phyloP scores from a whole-genome alignment of 1,284 basidiomycete genomes.

The Cryptococcus sp. region DNA sequence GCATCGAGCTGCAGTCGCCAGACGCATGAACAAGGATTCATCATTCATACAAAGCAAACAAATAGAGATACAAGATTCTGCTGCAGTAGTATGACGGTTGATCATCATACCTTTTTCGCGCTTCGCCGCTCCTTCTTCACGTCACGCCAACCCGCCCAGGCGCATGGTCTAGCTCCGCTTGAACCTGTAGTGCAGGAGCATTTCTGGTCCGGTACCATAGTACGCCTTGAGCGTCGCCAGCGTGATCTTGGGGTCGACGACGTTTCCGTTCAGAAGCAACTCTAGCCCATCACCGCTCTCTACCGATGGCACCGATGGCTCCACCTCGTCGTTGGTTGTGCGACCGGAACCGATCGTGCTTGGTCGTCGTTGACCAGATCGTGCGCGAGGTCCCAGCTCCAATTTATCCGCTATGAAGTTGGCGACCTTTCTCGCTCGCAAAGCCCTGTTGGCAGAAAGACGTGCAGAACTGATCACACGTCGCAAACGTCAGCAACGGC shows the following conservation, averaged over 20 bases:
- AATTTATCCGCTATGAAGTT: slow-evolving; percentile 86
- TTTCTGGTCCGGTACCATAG: slow-evolving; percentile 79
- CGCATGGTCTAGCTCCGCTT: slow-evolving; percentile 43
- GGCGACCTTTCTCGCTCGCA: slow-evolving; percentile 81
- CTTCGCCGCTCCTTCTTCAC: too few relatives aligned
- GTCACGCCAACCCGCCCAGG: too few relatives aligned
- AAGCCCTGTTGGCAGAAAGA: slow-evolving; percentile 79
- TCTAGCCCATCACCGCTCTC: slow-evolving; percentile 66
- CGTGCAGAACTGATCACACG: slow-evolving; percentile 3
- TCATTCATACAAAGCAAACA: too few relatives aligned
- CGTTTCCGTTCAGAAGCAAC: slow-evolving; percentile 76
- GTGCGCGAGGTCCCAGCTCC: slow-evolving; percentile 56
- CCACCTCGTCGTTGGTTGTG: neutral
- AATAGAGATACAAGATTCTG: too few relatives aligned
- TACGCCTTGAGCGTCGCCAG: slow-evolving; percentile 85
- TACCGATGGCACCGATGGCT: slow-evolving; percentile 64
- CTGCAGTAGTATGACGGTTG: too few relatives aligned
- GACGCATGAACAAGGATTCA: too few relatives aligned
- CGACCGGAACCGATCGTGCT: slow-evolving; percentile 12
- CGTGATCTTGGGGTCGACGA: slow-evolving; percentile 81
- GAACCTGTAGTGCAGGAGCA: slow-evolving; percentile 77
- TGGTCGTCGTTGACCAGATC: neutral
- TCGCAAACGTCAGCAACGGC: neutral
- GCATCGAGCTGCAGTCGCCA: too few relatives aligned
- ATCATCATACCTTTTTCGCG: too few relatives aligned